These are phyloP conservation scores for Nematocida sp. DNA, from an alignment of 371 early-diverging fungal species.

Conservation along the genomic window DNA sequence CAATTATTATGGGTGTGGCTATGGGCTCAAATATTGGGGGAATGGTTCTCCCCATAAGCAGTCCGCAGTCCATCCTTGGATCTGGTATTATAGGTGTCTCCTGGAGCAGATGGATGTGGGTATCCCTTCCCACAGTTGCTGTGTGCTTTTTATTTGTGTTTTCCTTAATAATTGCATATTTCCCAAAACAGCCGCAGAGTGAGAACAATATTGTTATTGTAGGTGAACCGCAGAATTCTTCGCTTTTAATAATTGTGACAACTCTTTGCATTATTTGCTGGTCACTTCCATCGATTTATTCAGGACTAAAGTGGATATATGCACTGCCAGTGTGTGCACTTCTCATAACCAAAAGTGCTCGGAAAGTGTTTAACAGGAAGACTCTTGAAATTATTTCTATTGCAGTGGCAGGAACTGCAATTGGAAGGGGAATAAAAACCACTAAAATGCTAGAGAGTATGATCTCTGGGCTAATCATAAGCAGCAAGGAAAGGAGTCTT, in stretches of 20 bases:
- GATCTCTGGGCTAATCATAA: not conserved
- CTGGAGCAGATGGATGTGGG: conserved; percentile 35
- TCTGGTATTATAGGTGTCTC: conserved; percentile 20
- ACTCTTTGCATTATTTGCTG: conserved; percentile 34
- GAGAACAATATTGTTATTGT: not conserved
- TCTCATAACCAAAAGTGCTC: not conserved
- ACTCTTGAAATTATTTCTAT: conserved; percentile 47
- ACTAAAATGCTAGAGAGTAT: conserved; percentile 38
- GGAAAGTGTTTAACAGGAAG: conserved; percentile 10
- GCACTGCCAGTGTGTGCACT: conserved; percentile 25
- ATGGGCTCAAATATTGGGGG: conserved; percentile 49
- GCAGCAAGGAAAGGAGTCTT: conserved; percentile 12
- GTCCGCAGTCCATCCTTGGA: conserved; percentile 56
- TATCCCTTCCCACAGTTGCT: conserved; percentile 36
- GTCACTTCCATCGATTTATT: conserved; percentile 4
- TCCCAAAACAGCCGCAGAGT: not conserved
- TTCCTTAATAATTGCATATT: not conserved
- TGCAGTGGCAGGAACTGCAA: conserved; percentile 45
- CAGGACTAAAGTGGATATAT: conserved; percentile 4
- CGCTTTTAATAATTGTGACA: not conserved
- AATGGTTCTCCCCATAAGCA: conserved; percentile 57
- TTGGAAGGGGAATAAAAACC: conserved; percentile 43
- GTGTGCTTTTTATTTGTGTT: conserved; percentile 37
- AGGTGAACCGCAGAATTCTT: not conserved
- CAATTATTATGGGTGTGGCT: conserved; percentile 39